Evolutionary conservation across 2,329 filamentous ascomycete genomes (phyloP).

Genomic region (Diaporthe caulivora): DNA sequence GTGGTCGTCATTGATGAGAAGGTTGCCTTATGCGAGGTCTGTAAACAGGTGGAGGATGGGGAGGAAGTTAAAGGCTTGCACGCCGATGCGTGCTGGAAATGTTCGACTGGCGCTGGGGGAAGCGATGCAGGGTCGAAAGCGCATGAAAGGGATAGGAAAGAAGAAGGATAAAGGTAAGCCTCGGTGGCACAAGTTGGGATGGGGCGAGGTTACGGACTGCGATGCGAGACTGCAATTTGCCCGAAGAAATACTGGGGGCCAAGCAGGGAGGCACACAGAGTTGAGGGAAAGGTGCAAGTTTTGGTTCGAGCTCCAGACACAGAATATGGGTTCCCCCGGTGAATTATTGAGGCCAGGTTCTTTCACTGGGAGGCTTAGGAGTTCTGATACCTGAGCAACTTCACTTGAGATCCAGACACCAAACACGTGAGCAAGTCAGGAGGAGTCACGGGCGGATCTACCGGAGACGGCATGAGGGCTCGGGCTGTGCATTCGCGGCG

Average conservation of each 20-base stretch:
- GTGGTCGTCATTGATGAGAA: not conserved
- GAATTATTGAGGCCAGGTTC: not conserved
- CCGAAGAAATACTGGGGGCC: too few relatives aligned
- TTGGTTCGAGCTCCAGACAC: not conserved
- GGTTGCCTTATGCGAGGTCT: accelerated
- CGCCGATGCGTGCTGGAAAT: not conserved
- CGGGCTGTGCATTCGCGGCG: not conserved
- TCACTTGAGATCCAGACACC: not conserved
- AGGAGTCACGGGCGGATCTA: too few relatives aligned
- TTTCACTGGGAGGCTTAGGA: too few relatives aligned
- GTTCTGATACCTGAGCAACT: not conserved
- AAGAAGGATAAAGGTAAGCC: not conserved
- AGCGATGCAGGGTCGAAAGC: not conserved
- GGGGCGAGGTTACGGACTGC: too few relatives aligned
- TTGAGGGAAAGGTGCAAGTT: not conserved
- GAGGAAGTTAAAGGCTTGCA: not conserved
- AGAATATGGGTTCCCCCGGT: not conserved
- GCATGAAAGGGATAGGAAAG: not conserved
- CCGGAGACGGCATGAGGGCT: not conserved
- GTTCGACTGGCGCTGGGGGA: not conserved
- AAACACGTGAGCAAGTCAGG: too few relatives aligned
- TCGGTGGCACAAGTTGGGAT: too few relatives aligned
- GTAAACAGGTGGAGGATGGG: not conserved
- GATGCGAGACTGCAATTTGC: not conserved
- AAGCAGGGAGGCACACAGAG: too few relatives aligned